Base-by-base conservation (phyloP, 768 basidiomycete genomes). In the Phaeotremella fagi region DNA sequence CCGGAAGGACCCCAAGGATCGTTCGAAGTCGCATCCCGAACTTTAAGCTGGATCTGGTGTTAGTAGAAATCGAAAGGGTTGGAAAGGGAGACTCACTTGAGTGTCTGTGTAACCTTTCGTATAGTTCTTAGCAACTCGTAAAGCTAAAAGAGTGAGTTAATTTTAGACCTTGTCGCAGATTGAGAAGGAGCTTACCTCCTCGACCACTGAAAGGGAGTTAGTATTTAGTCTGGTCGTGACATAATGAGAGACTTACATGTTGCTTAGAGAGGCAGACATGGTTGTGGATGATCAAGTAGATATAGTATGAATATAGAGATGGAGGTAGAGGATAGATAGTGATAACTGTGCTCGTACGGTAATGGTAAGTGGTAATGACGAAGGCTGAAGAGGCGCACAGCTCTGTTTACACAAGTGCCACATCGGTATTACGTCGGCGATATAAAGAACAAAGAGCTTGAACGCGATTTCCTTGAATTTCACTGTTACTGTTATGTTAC, bases 1-100 rank as follows among this genome's bases (percentile, higher is more conserved):
- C 94, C 92, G 6, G 87, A 88, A 3, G 94, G 94, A 0, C 94
- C 94, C 90, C 91, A 95, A 9, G 94, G 89, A 73, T 98, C 94
- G 77, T 97, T 97, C 22, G 88, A 90, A 16, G 91, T 97, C 33
- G 91, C 89, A 78, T 94, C 91, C 56, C 92, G 83, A 56, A 97
- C 89, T 75, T 98, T 98, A 37, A 88, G 84, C 77, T 98, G 90
- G 0, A 85, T 85, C 56, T 22, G 35, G 15, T 9, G 36, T 46
- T 15, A n/a, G 4, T 3, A 11, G 14, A 41, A 6, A 14, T 20
- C 23, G 7, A 11, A 18, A 20, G 15, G 4, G 16, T 24, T 28
- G 14, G 25, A 9, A 45, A n/a, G 53, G 24, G 28, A 23, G 16
- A 25, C 53, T 3, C 3, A 72, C 70, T 59, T 74, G 72, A 23